phyloP scores from a whole-genome alignment of 345 rosid species.

The Gossypium turneri region DNA sequence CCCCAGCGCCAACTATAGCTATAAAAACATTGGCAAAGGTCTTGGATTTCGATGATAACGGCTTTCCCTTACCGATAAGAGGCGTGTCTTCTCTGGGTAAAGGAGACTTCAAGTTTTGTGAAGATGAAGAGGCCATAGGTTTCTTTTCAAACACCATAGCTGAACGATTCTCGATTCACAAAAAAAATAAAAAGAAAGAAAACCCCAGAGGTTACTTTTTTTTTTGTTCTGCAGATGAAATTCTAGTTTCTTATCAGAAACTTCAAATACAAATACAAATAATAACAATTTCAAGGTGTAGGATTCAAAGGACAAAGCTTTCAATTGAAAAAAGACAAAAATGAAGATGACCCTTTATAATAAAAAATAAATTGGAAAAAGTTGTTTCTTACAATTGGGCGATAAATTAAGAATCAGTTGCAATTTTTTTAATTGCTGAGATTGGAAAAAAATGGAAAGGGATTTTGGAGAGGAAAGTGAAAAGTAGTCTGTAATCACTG shows the following conservation, averaged over 20 bases:
- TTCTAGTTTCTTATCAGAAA: not conserved
- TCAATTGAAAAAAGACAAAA: not conserved
- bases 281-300: not conserved
- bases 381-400: not conserved
- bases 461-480: not conserved
- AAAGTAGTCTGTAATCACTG: not conserved
- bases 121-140: slow-evolving; percentile 40
- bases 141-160: slow-evolving; percentile 44
- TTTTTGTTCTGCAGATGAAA: not conserved
- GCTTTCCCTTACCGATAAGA: slow-evolving; percentile 39
- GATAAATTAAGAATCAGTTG: not conserved
- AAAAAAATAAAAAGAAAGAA: not conserved
- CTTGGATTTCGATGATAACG: slow-evolving; percentile 59
- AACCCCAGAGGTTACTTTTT: not conserved
- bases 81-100: slow-evolving; percentile 62
- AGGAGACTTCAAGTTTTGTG: slow-evolving; percentile 24
- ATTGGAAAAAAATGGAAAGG: not conserved
- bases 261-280: not conserved
- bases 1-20: slow-evolving; percentile 83
- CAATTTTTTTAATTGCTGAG: not conserved
- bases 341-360: not conserved
- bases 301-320: not conserved
- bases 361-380: not conserved
- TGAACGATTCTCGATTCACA: slow-evolving; percentile 7
- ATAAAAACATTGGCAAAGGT: slow-evolving; percentile 92